phyloP scores from a whole-genome alignment of 1,284 basidiomycete genomes.

The Mycosarcoma maydis region DNA sequence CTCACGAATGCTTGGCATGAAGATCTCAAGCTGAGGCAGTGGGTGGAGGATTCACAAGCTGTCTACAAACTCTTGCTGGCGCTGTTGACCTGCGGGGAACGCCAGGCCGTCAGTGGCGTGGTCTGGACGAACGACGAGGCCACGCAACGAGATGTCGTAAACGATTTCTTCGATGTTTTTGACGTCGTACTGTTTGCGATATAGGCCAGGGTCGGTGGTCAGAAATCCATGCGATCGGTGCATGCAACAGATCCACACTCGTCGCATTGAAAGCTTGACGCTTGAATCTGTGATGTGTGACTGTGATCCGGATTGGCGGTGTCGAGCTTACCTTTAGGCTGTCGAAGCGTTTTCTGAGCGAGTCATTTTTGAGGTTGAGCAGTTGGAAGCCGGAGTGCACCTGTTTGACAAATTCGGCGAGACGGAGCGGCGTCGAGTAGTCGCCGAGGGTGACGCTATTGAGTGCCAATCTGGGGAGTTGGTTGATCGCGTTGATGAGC shows the following conservation, averaged over 20 bases:
- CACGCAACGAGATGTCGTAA: slow-evolving; percentile 61
- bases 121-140: slow-evolving; percentile 25
- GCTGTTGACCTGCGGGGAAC: background rate
- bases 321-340: slow-evolving; percentile 59
- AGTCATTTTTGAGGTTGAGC: slow-evolving; percentile 66
- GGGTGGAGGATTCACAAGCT: background rate
- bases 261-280: too few relatives aligned
- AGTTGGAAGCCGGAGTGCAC: slow-evolving; percentile 62
- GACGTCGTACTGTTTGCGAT: slow-evolving; percentile 65
- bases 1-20: too few relatives aligned
- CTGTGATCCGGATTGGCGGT: too few relatives aligned
- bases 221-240: too few relatives aligned
- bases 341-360: slow-evolving; percentile 62
- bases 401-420: slow-evolving; percentile 61
- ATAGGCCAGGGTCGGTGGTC: too few relatives aligned
- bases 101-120: slow-evolving; percentile 16
- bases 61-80: slow-evolving; percentile 7
- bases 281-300: too few relatives aligned
- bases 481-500: slow-evolving; percentile 57
- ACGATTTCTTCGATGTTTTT: slow-evolving; percentile 66
- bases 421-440: slow-evolving; percentile 53
- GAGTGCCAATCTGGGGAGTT: slow-evolving; percentile 51
- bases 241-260: too few relatives aligned
- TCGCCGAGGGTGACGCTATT: slow-evolving; percentile 55
- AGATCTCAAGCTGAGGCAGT: too few relatives aligned